Conservation (phyloP, 306 rosid genomes). For the Sophora flavescens region DNA sequence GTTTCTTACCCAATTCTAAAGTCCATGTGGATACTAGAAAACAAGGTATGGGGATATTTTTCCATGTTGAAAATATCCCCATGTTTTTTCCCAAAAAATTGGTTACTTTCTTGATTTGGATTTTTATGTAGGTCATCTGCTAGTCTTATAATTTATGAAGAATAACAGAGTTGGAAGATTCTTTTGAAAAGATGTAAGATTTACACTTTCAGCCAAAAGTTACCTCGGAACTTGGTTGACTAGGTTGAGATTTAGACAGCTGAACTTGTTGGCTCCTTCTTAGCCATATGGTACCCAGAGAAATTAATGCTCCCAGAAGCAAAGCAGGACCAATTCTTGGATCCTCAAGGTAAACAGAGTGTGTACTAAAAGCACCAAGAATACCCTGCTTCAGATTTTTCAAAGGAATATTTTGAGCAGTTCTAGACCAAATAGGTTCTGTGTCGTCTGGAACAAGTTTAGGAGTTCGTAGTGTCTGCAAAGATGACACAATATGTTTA, state of each 20-base stretch:
- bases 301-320: slow-evolving; percentile 81
- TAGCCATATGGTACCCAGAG: slow-evolving; percentile 82
- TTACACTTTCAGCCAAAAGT: slow-evolving; percentile 26
- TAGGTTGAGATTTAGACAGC: slow-evolving; percentile 50
- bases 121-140: not conserved
- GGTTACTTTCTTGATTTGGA: not conserved
- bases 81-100: too few relatives aligned
- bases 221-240: slow-evolving; percentile 63
- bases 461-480: slow-evolving; percentile 81
- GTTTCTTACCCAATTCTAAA: too few relatives aligned
- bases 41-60: too few relatives aligned
- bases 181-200: not conserved
- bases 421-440: slow-evolving; percentile 69
- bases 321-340: slow-evolving; percentile 89
- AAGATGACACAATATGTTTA: not conserved
- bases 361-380: slow-evolving; percentile 50
- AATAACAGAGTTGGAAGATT: not conserved
- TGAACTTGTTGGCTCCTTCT: slow-evolving; percentile 67
- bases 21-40: too few relatives aligned
- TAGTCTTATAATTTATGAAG: not conserved
- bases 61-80: too few relatives aligned
- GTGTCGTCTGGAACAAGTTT: slow-evolving; percentile 74
- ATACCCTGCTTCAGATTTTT: slow-evolving; percentile 56
- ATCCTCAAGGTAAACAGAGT: slow-evolving; percentile 63
- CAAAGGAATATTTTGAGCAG: slow-evolving; percentile 59